Conservation (phyloP, 345 rosid species). For the Eucalyptus erythrocorys region DNA sequence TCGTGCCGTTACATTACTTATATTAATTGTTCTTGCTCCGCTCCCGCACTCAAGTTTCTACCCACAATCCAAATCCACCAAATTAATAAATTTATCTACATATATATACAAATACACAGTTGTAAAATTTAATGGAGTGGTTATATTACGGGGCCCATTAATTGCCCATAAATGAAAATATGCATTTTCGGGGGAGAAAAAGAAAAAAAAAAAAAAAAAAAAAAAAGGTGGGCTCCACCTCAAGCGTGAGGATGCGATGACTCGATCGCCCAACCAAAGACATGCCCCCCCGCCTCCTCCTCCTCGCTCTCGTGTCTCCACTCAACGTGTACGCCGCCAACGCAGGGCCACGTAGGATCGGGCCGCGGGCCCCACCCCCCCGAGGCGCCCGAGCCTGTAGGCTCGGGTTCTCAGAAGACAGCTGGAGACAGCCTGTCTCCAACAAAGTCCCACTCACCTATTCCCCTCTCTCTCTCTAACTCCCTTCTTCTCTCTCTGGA, state of each 20-base stretch:
- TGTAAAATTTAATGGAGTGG: neutral
- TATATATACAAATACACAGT: neutral
- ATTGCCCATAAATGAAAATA: neutral
- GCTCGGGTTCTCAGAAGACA: slow-evolving; percentile 44
- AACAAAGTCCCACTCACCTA: slow-evolving; percentile 83
- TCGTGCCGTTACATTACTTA: neutral
- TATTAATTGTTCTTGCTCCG: neutral
- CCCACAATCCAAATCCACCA: neutral
- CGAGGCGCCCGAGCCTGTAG: slow-evolving; percentile 29
- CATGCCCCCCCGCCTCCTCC: neutral
- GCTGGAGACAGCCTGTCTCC: slow-evolving; percentile 99
- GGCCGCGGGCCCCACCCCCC: neutral
- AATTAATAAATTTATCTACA: neutral
- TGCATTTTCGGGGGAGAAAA: neutral
- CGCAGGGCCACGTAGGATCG: slow-evolving; percentile 19
- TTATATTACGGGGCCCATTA: neutral
- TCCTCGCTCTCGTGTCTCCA: neutral
- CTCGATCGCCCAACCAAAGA: neutral
- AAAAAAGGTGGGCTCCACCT: neutral
- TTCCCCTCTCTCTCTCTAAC: slow-evolving; percentile 27
- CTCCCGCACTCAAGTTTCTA: neutral
- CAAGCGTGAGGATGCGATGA: neutral
- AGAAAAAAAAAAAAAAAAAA: too few species aligned
- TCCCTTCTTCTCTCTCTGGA: neutral
- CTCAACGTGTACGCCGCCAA: neutral